phyloP scores from a whole-genome alignment of 345 rosid species.

The Excoecaria cochinchinensis region DNA sequence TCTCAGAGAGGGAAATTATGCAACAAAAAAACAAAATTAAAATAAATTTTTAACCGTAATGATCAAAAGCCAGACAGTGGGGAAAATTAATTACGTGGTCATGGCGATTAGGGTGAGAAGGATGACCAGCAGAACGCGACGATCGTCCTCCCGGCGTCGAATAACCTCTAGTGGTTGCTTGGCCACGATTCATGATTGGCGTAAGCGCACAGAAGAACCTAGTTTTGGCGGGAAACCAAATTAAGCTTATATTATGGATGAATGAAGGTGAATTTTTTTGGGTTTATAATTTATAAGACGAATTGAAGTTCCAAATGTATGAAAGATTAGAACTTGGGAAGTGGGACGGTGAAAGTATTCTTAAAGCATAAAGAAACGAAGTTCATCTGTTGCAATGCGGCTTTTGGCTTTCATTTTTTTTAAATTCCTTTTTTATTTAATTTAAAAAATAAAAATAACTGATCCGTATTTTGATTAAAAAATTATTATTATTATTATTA shows the following conservation, averaged over 20 bases:
- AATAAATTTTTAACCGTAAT: neutral
- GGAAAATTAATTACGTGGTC: conserved; percentile 23
- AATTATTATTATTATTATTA: too few species aligned
- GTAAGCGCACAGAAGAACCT: neutral
- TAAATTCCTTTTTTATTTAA: too few species aligned
- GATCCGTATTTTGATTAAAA: too few species aligned
- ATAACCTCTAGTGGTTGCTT: conserved; percentile 10
- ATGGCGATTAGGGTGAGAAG: conserved; percentile 5
- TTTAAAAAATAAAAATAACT: too few species aligned
- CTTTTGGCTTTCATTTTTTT: too few species aligned
- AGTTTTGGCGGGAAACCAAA: conserved; percentile 9
- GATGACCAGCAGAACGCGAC: neutral
- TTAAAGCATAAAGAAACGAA: too few species aligned
- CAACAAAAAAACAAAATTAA: neutral
- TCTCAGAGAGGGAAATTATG: neutral
- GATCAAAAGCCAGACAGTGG: neutral
- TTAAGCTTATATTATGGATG: neutral
- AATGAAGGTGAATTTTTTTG: too few species aligned
- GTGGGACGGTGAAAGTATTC: neutral
- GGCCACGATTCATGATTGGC: conserved; percentile 25
- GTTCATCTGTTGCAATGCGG: too few species aligned
- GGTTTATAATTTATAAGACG: too few species aligned
- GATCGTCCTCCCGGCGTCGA: conserved; percentile 19
- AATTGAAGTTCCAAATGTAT: neutral
- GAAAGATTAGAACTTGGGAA: neutral